Percentiles rank a stretch among this genome's conserved stretches.
phyloP scores from a whole-genome alignment of 306 rosid species.

The Trichosanthes truncata region DNA sequence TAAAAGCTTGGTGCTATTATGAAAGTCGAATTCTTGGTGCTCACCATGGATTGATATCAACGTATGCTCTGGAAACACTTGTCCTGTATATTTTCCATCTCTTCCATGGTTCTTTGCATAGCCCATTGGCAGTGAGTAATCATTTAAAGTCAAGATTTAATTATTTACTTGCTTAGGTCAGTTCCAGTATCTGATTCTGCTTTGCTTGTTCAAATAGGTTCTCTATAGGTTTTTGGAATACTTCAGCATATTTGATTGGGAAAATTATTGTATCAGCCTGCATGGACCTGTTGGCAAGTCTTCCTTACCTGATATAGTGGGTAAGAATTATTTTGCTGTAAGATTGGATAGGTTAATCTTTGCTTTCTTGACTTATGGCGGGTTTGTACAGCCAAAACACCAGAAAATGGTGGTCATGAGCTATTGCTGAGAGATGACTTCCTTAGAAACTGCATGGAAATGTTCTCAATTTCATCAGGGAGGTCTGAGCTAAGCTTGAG shows the following conservation, averaged over 20 bases:
- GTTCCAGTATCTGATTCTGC: slow-evolving; percentile 3
- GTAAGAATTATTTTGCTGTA: slow-evolving; percentile 27
- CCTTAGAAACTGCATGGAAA: slow-evolving; percentile 49
- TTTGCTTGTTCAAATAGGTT: slow-evolving; percentile 37
- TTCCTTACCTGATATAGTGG: slow-evolving; percentile 53
- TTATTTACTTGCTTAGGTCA: neutral
- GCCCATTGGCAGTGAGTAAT: slow-evolving; percentile 69
- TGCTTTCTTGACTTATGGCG: neutral
- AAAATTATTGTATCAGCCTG: slow-evolving; percentile 65
- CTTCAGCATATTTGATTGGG: slow-evolving; percentile 88
- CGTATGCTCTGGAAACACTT: slow-evolving; percentile 82
- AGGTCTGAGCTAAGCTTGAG: slow-evolving; percentile 37
- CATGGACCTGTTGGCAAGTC: slow-evolving; percentile 68
- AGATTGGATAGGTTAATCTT: neutral
- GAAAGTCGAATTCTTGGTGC: slow-evolving; percentile 90
- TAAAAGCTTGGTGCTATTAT: slow-evolving; percentile 88
- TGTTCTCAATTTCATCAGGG: slow-evolving; percentile 52
- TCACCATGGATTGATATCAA: slow-evolving; percentile 80
- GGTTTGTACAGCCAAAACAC: slow-evolving; percentile 42
- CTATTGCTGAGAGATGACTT: slow-evolving; percentile 59
- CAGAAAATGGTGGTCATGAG: slow-evolving; percentile 44
- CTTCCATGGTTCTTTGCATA: slow-evolving; percentile 53
- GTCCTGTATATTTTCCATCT: slow-evolving; percentile 71
- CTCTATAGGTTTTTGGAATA: slow-evolving; percentile 71
- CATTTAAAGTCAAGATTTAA: neutral